Percentiles rank a stretch among this genome's conserved stretches.
These are phyloP conservation scores for Mimosa pudica DNA, from an alignment of 306 rosid genomes.

Conservation along the genomic window DNA sequence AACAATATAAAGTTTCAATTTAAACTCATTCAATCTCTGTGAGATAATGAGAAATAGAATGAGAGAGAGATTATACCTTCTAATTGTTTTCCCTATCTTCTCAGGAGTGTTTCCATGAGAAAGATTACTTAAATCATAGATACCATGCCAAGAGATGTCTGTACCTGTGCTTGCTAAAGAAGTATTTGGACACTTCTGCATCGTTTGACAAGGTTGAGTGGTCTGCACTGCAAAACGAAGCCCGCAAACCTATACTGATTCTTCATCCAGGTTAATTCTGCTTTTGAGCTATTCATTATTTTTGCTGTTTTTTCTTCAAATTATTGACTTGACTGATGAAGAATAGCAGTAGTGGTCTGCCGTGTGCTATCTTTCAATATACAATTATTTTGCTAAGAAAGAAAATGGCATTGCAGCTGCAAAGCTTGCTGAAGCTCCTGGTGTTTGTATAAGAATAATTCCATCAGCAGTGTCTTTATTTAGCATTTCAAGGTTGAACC, in stretches of 20 bases:
- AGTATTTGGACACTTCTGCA: slow-evolving; percentile 60
- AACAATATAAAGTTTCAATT: background rate
- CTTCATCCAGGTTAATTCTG: slow-evolving; percentile 73
- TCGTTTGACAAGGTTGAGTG: slow-evolving; percentile 71
- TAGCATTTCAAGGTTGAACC: slow-evolving; percentile 57
- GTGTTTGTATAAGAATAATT: slow-evolving; percentile 59
- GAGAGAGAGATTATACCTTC: background rate
- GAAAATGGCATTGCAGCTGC: slow-evolving; percentile 45
- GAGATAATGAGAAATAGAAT: background rate
- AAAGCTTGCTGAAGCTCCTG: slow-evolving; percentile 55
- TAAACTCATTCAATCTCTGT: background rate
- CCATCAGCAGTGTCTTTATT: slow-evolving; percentile 67
- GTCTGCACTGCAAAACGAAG: slow-evolving; percentile 86
- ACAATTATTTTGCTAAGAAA: slow-evolving; percentile 20
- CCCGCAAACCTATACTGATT: slow-evolving; percentile 69
- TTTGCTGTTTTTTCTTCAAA: background rate
- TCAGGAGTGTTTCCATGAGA: slow-evolving; percentile 91
- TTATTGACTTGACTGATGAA: background rate
- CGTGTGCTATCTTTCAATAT: background rate
- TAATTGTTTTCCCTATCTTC: slow-evolving; percentile 24
- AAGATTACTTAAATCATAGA: slow-evolving; percentile 88
- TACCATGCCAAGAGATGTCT: slow-evolving; percentile 86
- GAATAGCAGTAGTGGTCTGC: background rate
- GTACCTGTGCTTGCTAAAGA: slow-evolving; percentile 78
- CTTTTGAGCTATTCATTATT: background rate